phyloP scores from a whole-genome alignment of 495 filamentous ascomycete species.

The Neurospora sp. region DNA sequence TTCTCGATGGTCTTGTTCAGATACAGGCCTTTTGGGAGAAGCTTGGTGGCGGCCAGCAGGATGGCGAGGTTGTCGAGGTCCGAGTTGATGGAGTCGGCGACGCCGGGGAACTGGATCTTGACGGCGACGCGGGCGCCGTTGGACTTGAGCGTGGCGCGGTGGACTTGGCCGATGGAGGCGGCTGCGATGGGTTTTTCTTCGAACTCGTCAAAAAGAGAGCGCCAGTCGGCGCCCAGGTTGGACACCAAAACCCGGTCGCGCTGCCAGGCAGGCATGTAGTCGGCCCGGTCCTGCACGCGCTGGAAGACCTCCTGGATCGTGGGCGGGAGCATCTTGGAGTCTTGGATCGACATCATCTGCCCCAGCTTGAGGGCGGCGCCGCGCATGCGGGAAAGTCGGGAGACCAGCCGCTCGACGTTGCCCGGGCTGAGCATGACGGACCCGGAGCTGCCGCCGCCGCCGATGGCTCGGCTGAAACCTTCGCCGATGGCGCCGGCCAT shows the following conservation, averaged over 20 bases:
- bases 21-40: constrained; percentile 85
- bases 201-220: constrained; percentile 71
- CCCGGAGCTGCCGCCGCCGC: constrained; percentile 45
- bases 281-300: constrained; percentile 90
- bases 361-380: constrained; percentile 97
- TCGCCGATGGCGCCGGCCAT: constrained; percentile 87
- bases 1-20: constrained; percentile 97
- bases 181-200: constrained; percentile 89
- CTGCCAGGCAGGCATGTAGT: constrained; percentile 95
- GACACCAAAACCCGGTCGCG: constrained; percentile 68
- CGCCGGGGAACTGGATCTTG: constrained; percentile 97
- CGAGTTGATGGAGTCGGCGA: constrained; percentile 87
- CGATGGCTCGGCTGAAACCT: constrained; percentile 57
- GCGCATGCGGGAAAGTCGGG: constrained; percentile 89
- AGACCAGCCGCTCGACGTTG: constrained; percentile 86
- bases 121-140: constrained; percentile 73
- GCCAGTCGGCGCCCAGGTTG: constrained; percentile 80
- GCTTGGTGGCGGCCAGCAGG: constrained; percentile 76
- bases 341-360: constrained; percentile 97
- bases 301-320: constrained; percentile 80
- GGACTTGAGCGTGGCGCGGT: constrained; percentile 70
- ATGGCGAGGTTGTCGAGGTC: constrained; percentile 88
- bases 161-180: constrained; percentile 96
- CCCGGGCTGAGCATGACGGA: constrained; percentile 79
- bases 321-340: constrained; percentile 87